These are phyloP conservation scores for Trichoderma gamsii DNA, from an alignment of 495 filamentous ascomycete species.

Conservation along the genomic window DNA sequence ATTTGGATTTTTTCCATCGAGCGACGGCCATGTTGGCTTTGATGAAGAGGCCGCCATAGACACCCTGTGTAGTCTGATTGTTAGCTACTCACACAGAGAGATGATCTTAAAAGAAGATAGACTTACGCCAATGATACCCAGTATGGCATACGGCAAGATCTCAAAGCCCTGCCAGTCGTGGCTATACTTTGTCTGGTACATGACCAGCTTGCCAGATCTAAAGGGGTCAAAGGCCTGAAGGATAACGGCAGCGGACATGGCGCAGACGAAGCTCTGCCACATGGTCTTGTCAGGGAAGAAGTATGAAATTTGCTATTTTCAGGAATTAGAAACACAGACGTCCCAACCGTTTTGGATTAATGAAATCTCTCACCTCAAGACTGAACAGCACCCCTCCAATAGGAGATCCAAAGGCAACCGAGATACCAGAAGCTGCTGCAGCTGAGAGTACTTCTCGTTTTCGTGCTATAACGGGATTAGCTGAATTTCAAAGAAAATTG, in stretches of 20 bases:
- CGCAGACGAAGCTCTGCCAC: slow-evolving; percentile 99
- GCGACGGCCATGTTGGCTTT: slow-evolving; percentile 86
- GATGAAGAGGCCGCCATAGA: slow-evolving; percentile 94
- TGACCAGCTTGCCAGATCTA: slow-evolving; percentile 88
- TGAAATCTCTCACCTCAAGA: slow-evolving; percentile 56
- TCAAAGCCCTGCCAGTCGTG: slow-evolving; percentile 93
- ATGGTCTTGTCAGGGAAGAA: slow-evolving; percentile 99
- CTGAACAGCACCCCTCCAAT: slow-evolving; percentile 92
- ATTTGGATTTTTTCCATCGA: slow-evolving; percentile 63
- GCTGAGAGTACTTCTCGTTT: slow-evolving; percentile 95
- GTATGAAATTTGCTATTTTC: slow-evolving; percentile 71
- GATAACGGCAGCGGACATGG: slow-evolving; percentile 93
- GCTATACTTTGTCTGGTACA: slow-evolving; percentile 95
- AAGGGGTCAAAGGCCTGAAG: slow-evolving; percentile 92
- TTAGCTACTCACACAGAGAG: slow-evolving; percentile 15
- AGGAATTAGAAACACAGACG: not conserved
- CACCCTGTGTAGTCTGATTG: slow-evolving; percentile 38
- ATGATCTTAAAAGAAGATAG: not conserved
- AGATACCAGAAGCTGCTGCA: slow-evolving; percentile 89
- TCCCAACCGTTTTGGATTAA: not conserved
- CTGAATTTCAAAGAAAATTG: slow-evolving; percentile 16
- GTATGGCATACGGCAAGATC: slow-evolving; percentile 76
- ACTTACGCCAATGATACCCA: slow-evolving; percentile 71
- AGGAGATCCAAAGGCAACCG: slow-evolving; percentile 93
- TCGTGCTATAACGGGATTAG: slow-evolving; percentile 51